These are phyloP conservation scores for Talaromyces adpressus DNA, from an alignment of 495 filamentous ascomycete species.

Conservation along the genomic window DNA sequence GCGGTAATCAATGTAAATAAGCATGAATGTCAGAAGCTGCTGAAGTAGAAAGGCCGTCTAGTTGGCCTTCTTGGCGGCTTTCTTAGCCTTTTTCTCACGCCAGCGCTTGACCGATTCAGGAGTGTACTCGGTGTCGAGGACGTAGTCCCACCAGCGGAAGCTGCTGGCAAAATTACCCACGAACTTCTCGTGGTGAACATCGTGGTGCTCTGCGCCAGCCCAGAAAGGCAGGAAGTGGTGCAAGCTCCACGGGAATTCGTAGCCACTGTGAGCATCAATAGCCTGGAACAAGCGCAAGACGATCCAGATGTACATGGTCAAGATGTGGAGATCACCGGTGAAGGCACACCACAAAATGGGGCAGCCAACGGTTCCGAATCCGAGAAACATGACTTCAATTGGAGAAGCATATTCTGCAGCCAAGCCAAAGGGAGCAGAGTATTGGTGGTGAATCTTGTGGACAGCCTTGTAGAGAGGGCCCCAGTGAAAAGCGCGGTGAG, in stretches of 20 bases:
- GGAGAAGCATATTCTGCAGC: conserved; percentile 97
- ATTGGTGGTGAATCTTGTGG: conserved; percentile 98
- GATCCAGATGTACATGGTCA: conserved; percentile 99
- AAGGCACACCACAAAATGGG: conserved; percentile 82
- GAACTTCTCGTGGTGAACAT: conserved; percentile 94
- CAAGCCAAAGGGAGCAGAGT: conserved; percentile 93
- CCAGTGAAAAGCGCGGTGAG: conserved; percentile 91
- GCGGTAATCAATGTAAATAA: not conserved
- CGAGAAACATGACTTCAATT: conserved; percentile 96
- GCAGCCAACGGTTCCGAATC: conserved; percentile 75
- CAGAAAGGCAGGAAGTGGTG: conserved; percentile 96
- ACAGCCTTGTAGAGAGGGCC: conserved; percentile 88
- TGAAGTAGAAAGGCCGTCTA: not conserved
- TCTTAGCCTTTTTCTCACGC: conserved; percentile 67
- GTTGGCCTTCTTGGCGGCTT: conserved; percentile 49
- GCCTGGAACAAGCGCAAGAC: conserved; percentile 89
- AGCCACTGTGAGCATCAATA: conserved; percentile 94
- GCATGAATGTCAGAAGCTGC: not conserved
- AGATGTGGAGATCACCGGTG: conserved; percentile 81
- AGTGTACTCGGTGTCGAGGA: conserved; percentile 87
- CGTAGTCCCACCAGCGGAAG: conserved; percentile 98
- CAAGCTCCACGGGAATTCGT: conserved; percentile 95
- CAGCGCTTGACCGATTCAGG: conserved; percentile 79
- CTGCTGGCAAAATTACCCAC: conserved; percentile 96
- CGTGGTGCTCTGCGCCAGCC: conserved; percentile 96